Base-by-base conservation (phyloP, 2,329 filamentous ascomycete species). In the Magnaporthiopsis poae region DNA sequence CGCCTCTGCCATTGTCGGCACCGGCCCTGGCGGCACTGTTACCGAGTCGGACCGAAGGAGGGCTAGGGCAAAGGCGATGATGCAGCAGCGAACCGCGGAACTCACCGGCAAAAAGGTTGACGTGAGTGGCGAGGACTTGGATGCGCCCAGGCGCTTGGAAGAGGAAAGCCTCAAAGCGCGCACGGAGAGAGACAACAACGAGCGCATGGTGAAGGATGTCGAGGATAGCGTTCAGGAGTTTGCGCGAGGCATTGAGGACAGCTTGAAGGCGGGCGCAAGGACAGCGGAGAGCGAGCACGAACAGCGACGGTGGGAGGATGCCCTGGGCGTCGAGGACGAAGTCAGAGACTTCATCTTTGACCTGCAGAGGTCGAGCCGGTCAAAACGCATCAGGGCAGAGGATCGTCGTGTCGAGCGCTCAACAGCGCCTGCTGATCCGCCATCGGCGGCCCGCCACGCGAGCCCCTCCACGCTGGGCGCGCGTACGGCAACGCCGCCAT, bases 281-380 rank as follows among this genome's bases (percentile, higher is more conserved):
- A 90, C 88, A 71, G 88, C 88, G 59, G 86, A 88, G 3, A 91
- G 88, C 69, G 92, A 97, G 77, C 93, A 97, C 75, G 95, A 99
- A 80, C 88, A 87, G 72, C 88, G 95, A 69, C 87, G 95, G 69
- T 99, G 95, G 95, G 92, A 99, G 72, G 95, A 99, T 77, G 95
- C 88, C 12, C 83, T 99, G 56, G 95, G 95, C 35, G 95, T 99
- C 35, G 95, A 99, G 75, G 94, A 99, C 73, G 92, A 96, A 73
- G 90, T 98, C 69, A 91, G 92, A 73, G 95, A 99, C 74, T 98
- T 99, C 77, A 99, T 99, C 75, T 98, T 95, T 75, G 95, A 98
- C 71, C 81, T 99, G 65, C 93, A 97, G 75, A 88, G 94, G 68
- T 90, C 88, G 69, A 96, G 92, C 75, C 87, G 92, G 70, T 84